A percentile compares a stretch with the other conserved stretches of the same genome.
These are phyloP conservation scores for Allium sativum DNA, from an alignment of 106 monocot species.

Conservation along the genomic window DNA sequence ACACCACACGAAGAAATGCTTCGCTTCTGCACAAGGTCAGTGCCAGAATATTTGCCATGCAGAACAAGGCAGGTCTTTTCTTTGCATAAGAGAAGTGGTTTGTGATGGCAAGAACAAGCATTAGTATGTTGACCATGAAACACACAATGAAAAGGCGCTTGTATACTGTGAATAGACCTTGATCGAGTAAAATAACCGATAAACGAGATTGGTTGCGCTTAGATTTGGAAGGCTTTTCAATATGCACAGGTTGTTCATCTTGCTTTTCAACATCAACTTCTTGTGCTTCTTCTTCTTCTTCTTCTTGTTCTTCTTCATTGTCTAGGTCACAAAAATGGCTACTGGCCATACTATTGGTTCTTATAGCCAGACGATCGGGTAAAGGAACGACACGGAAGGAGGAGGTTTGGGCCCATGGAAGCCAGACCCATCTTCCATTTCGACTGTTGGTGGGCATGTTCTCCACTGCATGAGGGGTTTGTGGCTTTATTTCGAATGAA, in stretches of 20 bases:
- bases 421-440: constrained; percentile 20
- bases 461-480: not conserved
- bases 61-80: constrained; percentile 22
- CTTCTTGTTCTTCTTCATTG: constrained; percentile 1
- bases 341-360: constrained; percentile 18
- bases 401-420: constrained; percentile 9
- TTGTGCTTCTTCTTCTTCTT: not conserved
- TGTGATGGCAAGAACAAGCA: constrained; percentile 25
- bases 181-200: constrained; percentile 37
- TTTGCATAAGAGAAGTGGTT: constrained; percentile 32
- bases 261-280: not conserved
- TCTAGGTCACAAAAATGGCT: constrained; percentile 42
- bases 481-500: not conserved
- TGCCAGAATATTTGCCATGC: constrained; percentile 41
- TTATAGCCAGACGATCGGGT: not conserved
- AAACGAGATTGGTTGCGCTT: constrained; percentile 15
- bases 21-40: constrained; percentile 56
- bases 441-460: not conserved
- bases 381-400: constrained; percentile 14
- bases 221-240: not conserved
- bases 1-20: constrained; percentile 32
- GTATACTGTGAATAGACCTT: constrained; percentile 60
- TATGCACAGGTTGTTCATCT: constrained; percentile 1
- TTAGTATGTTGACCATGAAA: constrained; percentile 21
- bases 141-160: constrained; percentile 40